Conservation (phyloP, 257 asterid species). For the Verbascum thapsus region DNA sequence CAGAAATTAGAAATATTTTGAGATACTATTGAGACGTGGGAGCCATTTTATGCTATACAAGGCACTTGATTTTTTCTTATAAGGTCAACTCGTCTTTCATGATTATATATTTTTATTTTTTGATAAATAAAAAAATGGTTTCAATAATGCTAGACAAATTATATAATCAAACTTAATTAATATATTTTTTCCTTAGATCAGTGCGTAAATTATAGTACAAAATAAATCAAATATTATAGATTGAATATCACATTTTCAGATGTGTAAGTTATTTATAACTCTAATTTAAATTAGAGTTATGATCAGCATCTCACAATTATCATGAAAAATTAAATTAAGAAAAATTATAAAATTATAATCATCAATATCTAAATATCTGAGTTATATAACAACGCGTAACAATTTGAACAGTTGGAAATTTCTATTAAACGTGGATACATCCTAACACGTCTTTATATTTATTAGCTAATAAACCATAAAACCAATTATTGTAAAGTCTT, state of each 20-base stretch:
- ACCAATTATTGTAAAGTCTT: background rate
- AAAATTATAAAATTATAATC: too few species aligned
- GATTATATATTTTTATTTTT: too few species aligned
- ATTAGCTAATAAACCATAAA: background rate
- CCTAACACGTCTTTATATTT: conserved; percentile 34
- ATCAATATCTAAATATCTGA: background rate
- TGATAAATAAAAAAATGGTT: too few species aligned
- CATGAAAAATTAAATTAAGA: background rate
- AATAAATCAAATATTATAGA: too few species aligned
- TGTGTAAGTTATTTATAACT: background rate
- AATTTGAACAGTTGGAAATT: conserved; percentile 21
- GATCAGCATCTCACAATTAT: background rate
- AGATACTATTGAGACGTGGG: conserved; percentile 14
- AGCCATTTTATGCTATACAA: conserved; percentile 9
- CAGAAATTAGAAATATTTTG: background rate
- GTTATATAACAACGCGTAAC: background rate
- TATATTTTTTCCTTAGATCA: too few species aligned
- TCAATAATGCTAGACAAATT: too few species aligned
- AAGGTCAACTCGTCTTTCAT: background rate
- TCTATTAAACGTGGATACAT: conserved; percentile 33
- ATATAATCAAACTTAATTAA: too few species aligned
- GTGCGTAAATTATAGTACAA: too few species aligned
- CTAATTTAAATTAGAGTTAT: background rate
- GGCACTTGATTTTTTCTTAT: background rate
- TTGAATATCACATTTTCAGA: too few species aligned